A percentile compares a stretch with the other conserved stretches of the same genome.
These are phyloP conservation scores for Ceratobasidium sp. DNA, from an alignment of 1,284 basidiomycete species.

Conservation along the genomic window DNA sequence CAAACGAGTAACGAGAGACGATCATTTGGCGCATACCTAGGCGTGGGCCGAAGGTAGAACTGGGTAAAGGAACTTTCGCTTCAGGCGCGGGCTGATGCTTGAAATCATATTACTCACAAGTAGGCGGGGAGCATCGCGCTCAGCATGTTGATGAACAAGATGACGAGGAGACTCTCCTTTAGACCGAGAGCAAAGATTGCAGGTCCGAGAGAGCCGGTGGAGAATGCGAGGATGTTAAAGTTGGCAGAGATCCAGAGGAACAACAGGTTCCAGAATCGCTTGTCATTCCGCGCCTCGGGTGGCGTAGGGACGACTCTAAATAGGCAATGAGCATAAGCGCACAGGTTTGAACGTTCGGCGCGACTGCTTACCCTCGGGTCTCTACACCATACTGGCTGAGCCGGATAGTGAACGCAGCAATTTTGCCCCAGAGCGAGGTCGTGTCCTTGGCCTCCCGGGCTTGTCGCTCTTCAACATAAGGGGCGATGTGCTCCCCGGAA, in stretches of 20 bases:
- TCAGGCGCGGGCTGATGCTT: background rate
- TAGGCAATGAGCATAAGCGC: background rate
- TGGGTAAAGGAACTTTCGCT: conserved; percentile 52
- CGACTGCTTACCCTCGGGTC: conserved; percentile 32
- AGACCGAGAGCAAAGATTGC: conserved; percentile 55
- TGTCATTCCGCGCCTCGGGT: conserved; percentile 67
- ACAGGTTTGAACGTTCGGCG: background rate
- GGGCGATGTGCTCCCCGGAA: conserved; percentile 19
- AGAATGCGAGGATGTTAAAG: conserved; percentile 55
- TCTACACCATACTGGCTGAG: conserved; percentile 38
- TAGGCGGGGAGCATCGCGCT: conserved; percentile 54
- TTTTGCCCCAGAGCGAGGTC: conserved; percentile 31
- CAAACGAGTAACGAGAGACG: conserved; percentile 57
- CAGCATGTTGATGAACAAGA: conserved; percentile 59
- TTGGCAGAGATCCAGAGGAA: conserved; percentile 64
- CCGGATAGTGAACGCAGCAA: conserved; percentile 39
- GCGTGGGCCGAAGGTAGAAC: conserved; percentile 57
- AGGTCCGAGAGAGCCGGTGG: conserved; percentile 57
- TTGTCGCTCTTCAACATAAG: conserved; percentile 40
- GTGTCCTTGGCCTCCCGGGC: conserved; percentile 36
- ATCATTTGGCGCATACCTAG: conserved; percentile 59
- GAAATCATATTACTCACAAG: conserved; percentile 49
- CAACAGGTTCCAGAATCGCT: conserved; percentile 76
- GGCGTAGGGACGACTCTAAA: conserved; percentile 62
- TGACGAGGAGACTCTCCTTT: conserved; percentile 56